Evolutionary conservation across 495 filamentous ascomycete species (phyloP), one percentile per base, ranked within the genome.

Genomic region (Poronia punctata): DNA sequence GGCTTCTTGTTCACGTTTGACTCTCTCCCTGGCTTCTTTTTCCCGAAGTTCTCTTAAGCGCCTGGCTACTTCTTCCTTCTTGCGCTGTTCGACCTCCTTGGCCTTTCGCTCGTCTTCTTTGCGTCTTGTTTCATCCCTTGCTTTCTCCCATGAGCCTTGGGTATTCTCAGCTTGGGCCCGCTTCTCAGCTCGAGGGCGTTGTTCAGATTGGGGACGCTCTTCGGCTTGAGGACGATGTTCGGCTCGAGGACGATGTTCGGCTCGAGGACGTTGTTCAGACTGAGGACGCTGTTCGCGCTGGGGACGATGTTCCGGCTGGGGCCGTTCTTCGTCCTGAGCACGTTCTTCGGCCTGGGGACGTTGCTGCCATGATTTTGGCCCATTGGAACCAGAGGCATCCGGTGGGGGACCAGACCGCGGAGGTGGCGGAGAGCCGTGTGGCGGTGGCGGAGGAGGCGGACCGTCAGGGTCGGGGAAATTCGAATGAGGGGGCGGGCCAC

Each of bases 121-220:
- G 33, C 67, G 69, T 23, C 71, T 62, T 31, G 75, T 78, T 47
- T 89, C 85, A 54, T 88, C 83, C 38, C 77, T 66, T 3, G 79
- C 84, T 45, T 72, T 82, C 50, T 87, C 80, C 80, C 81, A 84
- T 7, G 72, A 71, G 7, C 67, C 72, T 67, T 75, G 16, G 53
- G 62, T 32, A 59, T 11, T 46, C 15, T 45, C 37, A 11, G 43
- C 5, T 34, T 48, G 38, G 16, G 26, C 39, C 14, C 5, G 26
- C 14, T 50, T 36, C 37, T 27, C 25, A 26, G 24, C 32, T 20
- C 26, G 15, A 14, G 38, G 39, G 5, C 7, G 23, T 14, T 33
- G 35, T 22, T n/a, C n/a, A n/a, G n/a, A n/a, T n/a, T 34, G 9
- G 2, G 21, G 38, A 1, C 4, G 24, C 10, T 39, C 30, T 25